A percentile compares a stretch with the other conserved stretches of the same genome.
Conservation (phyloP, 768 basidiomycete genomes). For the Clitopilus hobsonii region DNA sequence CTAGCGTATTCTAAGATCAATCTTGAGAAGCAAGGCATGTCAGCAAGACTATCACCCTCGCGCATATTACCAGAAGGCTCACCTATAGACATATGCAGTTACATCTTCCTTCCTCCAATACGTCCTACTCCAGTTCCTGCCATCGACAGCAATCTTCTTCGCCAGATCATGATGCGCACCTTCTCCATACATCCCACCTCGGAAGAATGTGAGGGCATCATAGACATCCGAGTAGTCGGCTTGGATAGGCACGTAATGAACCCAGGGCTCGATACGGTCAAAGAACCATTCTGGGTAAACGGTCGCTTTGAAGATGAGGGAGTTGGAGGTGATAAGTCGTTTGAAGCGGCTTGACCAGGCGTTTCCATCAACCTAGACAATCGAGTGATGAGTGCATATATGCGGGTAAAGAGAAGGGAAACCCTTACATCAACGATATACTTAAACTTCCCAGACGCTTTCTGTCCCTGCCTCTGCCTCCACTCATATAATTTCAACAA, state of each 20-base stretch:
- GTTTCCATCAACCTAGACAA: conserved; percentile 39
- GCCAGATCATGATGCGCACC: conserved; percentile 50
- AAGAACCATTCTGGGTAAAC: conserved; percentile 58
- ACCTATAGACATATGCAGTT: conserved; percentile 45
- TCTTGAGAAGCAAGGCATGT: conserved; percentile 8
- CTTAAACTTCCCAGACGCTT: conserved; percentile 44
- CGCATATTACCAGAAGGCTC: conserved; percentile 6
- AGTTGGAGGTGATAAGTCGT: conserved; percentile 48
- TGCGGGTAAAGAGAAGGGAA: not conserved
- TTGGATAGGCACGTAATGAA: conserved; percentile 61
- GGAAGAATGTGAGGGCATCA: conserved; percentile 63
- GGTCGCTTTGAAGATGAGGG: conserved; percentile 56
- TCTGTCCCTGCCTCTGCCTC: conserved; percentile 26
- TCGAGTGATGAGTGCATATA: not conserved
- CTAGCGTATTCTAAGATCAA: conserved; percentile 24
- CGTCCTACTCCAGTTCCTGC: conserved; percentile 26
- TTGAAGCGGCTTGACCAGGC: conserved; percentile 60
- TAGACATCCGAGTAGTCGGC: conserved; percentile 54
- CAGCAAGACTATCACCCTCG: not conserved
- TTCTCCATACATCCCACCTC: conserved; percentile 42
- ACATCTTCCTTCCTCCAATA: conserved; percentile 49
- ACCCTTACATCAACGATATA: conserved; percentile 45
- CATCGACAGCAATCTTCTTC: conserved; percentile 15
- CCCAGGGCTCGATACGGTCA: conserved; percentile 42
- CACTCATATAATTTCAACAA: conserved; percentile 41